Evolutionary conservation across 345 rosid species (phyloP).

Genomic region (Eucalyptus pumila): DNA sequence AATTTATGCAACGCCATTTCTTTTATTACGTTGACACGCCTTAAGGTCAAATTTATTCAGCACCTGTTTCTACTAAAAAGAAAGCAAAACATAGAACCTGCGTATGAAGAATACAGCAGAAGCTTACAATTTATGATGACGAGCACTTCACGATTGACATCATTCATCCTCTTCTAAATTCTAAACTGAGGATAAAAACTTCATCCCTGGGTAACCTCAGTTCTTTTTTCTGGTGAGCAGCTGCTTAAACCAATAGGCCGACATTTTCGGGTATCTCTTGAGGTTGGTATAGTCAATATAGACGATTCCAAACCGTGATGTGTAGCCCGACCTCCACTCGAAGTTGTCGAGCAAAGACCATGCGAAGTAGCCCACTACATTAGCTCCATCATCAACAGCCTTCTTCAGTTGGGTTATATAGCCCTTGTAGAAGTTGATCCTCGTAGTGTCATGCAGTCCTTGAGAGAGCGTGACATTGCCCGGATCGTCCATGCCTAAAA

Average conservation of each 20-base stretch:
- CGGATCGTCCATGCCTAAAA: conserved; percentile 83
- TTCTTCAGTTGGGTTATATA: conserved; percentile 78
- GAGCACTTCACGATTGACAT: background rate
- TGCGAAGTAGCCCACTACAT: conserved; percentile 75
- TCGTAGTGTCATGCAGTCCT: conserved; percentile 67
- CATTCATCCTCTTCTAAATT: background rate
- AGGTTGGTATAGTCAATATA: conserved; percentile 63
- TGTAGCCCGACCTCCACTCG: conserved; percentile 90
- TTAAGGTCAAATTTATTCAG: too few relatives aligned
- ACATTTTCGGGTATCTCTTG: conserved; percentile 85
- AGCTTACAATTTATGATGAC: background rate
- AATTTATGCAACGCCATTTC: background rate
- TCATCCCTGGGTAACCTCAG: background rate
- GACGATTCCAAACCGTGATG: conserved; percentile 90
- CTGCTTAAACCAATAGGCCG: conserved; percentile 80
- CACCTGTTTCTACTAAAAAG: too few relatives aligned
- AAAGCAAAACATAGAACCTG: background rate
- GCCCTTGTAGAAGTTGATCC: conserved; percentile 59
- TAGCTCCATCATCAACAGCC: conserved; percentile 77
- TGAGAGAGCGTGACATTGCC: conserved; percentile 58
- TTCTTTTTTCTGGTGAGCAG: conserved; percentile 28
- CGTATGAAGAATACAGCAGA: background rate
- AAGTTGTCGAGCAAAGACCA: conserved; percentile 98
- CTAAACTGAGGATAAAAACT: background rate
- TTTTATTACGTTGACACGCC: background rate